phyloP scores from a whole-genome alignment of 257 asterid genomes.

The Solanum peruvianum region DNA sequence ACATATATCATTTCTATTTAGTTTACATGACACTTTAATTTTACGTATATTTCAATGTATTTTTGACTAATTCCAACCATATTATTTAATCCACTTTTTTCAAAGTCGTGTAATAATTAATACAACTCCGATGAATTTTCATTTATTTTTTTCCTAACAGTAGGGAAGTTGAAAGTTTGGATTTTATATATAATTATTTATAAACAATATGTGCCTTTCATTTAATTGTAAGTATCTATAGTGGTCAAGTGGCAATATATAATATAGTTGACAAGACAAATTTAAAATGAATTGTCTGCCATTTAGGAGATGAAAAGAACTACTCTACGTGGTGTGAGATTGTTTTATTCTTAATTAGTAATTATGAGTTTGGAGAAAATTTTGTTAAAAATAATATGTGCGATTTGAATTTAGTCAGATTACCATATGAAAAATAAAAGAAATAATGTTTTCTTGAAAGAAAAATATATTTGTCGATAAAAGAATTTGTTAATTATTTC shows the following conservation, averaged over 20 bases:
- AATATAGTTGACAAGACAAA: not conserved
- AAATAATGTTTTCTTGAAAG: not conserved
- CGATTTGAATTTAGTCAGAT: rapidly evolving
- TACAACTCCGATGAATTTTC: not conserved
- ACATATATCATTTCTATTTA: too few relatives aligned
- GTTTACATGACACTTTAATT: too few relatives aligned
- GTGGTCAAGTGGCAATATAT: not conserved
- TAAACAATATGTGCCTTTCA: not conserved
- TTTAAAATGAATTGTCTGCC: not conserved
- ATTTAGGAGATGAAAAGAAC: not conserved
- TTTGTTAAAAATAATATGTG: rapidly evolving
- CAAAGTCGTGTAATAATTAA: not conserved
- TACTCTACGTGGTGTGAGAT: not conserved
- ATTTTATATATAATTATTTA: not conserved
- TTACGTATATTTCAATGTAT: not conserved
- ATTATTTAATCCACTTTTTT: not conserved
- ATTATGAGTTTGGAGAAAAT: not conserved
- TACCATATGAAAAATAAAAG: not conserved
- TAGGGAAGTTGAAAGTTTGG: not conserved
- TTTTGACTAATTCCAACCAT: not conserved
- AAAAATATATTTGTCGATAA: not conserved
- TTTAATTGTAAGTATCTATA: not conserved
- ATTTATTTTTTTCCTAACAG: not conserved
- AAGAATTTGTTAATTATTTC: too few relatives aligned
- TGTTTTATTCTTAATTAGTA: not conserved